These are phyloP conservation scores for Aspergillus oerlinghausenensis DNA, from an alignment of 2,329 filamentous ascomycete species.

Conservation along the genomic window DNA sequence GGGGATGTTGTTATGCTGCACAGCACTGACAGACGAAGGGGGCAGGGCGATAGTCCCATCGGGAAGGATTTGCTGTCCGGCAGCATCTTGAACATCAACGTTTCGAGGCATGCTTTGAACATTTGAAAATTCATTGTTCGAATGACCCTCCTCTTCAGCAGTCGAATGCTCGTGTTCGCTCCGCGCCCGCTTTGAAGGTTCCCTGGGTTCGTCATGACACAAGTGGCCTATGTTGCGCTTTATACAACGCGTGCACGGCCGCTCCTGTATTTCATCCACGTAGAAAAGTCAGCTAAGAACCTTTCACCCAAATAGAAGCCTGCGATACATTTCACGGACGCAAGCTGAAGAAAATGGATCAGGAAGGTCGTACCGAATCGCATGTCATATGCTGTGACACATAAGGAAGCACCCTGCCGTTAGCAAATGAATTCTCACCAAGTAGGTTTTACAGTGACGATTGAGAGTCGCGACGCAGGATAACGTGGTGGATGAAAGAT, in stretches of 20 bases:
- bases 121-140: conserved; percentile 41
- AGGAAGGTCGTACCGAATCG: conserved; percentile 66
- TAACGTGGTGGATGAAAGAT: neutral
- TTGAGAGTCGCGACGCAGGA: conserved; percentile 7
- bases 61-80: conserved; percentile 39
- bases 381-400: conserved; percentile 79
- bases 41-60: conserved; percentile 46
- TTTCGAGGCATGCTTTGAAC: conserved; percentile 47
- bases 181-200: conserved; percentile 78
- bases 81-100: conserved; percentile 56
- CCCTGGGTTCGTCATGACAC: conserved; percentile 95
- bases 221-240: conserved; percentile 98
- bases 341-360: conserved; percentile 14
- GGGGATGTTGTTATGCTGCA: conserved; percentile 59
- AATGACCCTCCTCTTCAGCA: conserved; percentile 55
- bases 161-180: conserved; percentile 54
- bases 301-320: conserved; percentile 2
- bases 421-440: conserved; percentile 40
- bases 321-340: conserved; percentile 21
- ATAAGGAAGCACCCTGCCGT: conserved; percentile 37
- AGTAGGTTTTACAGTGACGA: conserved; percentile 12
- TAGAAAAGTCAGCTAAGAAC: conserved; percentile 30
- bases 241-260: conserved; percentile 94
- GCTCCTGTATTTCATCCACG: conserved; percentile 58
- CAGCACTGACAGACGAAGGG: conserved; percentile 50